phyloP scores from a whole-genome alignment of 192 early-diverging fungal species.

The Umbelopsis sp. region DNA sequence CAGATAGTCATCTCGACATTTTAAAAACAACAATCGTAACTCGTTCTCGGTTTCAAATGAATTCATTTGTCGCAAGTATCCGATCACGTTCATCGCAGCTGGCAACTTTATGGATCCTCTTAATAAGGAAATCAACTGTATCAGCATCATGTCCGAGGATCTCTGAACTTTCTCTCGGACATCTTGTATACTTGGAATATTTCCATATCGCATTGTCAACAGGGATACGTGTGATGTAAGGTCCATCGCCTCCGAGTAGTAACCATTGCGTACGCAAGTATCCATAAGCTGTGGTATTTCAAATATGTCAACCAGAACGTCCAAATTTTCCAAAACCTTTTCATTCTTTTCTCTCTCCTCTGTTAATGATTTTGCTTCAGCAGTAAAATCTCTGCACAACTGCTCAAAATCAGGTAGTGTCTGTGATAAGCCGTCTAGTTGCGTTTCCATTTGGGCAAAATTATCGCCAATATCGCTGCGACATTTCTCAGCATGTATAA shows the following conservation, averaged over 20 bases:
- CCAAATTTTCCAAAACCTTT: constrained; percentile 55
- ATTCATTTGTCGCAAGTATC: constrained; percentile 75
- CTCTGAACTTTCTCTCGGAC: constrained; percentile 67
- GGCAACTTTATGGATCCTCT: constrained; percentile 75
- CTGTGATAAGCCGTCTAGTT: constrained; percentile 47
- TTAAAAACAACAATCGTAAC: constrained; percentile 73
- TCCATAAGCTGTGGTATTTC: constrained; percentile 84
- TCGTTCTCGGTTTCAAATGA: constrained; percentile 64
- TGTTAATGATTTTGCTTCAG: constrained; percentile 21
- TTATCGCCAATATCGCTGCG: constrained; percentile 51
- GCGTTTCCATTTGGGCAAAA: constrained; percentile 49
- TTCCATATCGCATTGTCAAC: constrained; percentile 56
- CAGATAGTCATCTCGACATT: constrained; percentile 68
- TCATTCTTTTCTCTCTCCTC: constrained; percentile 42
- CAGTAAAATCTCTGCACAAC: constrained; percentile 48
- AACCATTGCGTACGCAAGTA: constrained; percentile 77
- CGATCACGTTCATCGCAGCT: constrained; percentile 74
- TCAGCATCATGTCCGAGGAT: constrained; percentile 67
- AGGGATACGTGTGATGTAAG: constrained; percentile 68
- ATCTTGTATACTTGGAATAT: constrained; percentile 55
- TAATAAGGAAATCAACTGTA: constrained; percentile 70
- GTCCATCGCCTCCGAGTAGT: constrained; percentile 87
- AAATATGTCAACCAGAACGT: constrained; percentile 67
- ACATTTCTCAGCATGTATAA: constrained; percentile 67
- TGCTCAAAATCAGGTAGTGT: constrained; percentile 54